Percentiles rank a stretch among this genome's conserved stretches.
phyloP scores from a whole-genome alignment of 257 asterid species.

The Solanum ahanhuiri region DNA sequence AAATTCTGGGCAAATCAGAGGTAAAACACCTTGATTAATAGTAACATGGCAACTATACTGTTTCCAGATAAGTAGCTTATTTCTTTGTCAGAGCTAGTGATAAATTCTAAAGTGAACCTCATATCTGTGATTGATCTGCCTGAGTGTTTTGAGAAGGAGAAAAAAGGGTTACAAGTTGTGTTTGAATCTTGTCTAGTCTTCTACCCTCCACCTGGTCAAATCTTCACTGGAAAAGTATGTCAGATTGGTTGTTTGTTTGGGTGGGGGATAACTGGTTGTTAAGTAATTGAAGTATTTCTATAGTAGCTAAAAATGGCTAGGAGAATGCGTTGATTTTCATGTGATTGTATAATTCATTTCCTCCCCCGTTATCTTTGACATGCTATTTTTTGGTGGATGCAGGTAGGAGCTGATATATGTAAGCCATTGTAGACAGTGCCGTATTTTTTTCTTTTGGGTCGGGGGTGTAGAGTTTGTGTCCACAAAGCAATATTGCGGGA shows the following conservation, averaged over 20 bases:
- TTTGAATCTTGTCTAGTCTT: not conserved
- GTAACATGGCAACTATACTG: not conserved
- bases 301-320: not conserved
- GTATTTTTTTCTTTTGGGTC: constrained; percentile 6
- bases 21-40: constrained; percentile 16
- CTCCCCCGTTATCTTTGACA: constrained; percentile 9
- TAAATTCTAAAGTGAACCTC: not conserved
- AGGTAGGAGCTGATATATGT: constrained; percentile 48
- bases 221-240: not conserved
- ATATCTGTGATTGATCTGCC: not conserved
- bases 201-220: not conserved
- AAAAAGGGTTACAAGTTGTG: not conserved
- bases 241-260: not conserved
- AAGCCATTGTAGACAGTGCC: not conserved
- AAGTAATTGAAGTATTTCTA: not conserved
- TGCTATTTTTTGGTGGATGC: constrained; percentile 38
- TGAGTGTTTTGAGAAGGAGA: not conserved
- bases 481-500: constrained; percentile 1
- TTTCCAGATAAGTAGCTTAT: not conserved
- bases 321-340: not conserved
- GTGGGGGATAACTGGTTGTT: not conserved
- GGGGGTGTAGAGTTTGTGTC: constrained; percentile 4
- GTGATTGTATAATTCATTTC: not conserved
- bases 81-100: not conserved
- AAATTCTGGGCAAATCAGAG: constrained; percentile 56